A percentile compares a stretch with the other conserved stretches of the same genome.
phyloP scores from a whole-genome alignment of 106 monocot genomes.

The Dioscorea dumetorum region DNA sequence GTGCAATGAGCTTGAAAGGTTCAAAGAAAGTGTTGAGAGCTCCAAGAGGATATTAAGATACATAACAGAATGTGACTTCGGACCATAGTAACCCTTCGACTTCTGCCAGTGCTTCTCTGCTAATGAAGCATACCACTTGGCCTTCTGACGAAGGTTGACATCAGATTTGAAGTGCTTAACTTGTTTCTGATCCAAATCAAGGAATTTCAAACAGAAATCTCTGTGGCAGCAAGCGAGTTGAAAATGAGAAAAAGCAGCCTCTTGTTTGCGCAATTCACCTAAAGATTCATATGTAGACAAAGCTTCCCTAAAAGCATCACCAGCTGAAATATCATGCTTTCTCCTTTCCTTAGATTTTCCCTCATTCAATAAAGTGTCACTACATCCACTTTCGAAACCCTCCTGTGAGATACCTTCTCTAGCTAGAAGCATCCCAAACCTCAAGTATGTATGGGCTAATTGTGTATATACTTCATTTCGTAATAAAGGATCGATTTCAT shows the following conservation, averaged over 20 bases:
- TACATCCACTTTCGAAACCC: conserved; percentile 10
- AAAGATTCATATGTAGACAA: conserved; percentile 76
- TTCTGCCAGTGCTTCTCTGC: conserved; percentile 88
- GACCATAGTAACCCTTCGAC: conserved; percentile 80
- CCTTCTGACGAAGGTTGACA: conserved; percentile 49
- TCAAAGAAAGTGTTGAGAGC: conserved; percentile 56
- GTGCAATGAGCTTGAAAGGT: conserved; percentile 41
- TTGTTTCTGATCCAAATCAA: conserved; percentile 53
- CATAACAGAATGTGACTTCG: conserved; percentile 76
- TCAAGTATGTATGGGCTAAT: conserved; percentile 76
- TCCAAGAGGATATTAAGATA: conserved; percentile 79
- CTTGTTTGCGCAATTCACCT: conserved; percentile 78
- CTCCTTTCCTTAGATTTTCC: conserved; percentile 18
- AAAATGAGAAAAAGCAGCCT: conserved; percentile 86
- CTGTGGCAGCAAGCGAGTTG: conserved; percentile 83
- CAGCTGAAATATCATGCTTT: conserved; percentile 47
- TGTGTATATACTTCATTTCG: conserved; percentile 75
- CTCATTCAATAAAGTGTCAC: conserved; percentile 13
- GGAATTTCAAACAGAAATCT: conserved; percentile 57
- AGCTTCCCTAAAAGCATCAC: conserved; percentile 91
- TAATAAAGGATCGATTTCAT: conserved; percentile 32
- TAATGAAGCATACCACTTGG: conserved; percentile 76
- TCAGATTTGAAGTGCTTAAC: conserved; percentile 39
- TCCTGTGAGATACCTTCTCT: conserved; percentile 45
- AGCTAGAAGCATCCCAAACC: conserved; percentile 93